phyloP scores from a whole-genome alignment of 192 early-diverging fungal species.

The Piromyces finnis region DNA sequence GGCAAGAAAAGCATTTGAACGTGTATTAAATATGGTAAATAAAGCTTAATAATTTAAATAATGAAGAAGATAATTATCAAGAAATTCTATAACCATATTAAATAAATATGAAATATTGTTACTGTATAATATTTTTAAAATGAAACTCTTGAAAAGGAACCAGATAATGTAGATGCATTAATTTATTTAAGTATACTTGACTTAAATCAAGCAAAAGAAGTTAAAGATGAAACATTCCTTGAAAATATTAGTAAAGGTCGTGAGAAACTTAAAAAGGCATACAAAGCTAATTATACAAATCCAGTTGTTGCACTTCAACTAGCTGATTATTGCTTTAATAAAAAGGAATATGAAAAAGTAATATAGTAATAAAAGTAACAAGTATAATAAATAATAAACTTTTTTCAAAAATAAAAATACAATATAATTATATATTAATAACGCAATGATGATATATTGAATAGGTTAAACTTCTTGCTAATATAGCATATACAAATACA shows the following conservation, averaged over 20 bases:
- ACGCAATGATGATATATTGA: too few species aligned
- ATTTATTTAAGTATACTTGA: slow-evolving; percentile 59
- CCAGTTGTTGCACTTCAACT: not conserved
- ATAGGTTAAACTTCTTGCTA: not conserved
- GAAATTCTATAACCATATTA: too few species aligned
- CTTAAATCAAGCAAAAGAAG: slow-evolving; percentile 29
- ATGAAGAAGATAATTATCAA: too few species aligned
- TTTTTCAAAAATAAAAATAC: too few species aligned
- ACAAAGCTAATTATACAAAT: not conserved
- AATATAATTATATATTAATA: too few species aligned
- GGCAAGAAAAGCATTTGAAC: slow-evolving; percentile 50
- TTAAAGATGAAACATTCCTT: not conserved
- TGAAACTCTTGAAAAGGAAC: slow-evolving; percentile 13
- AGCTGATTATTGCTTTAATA: not conserved
- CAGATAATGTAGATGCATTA: slow-evolving; percentile 45
- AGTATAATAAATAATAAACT: too few species aligned
- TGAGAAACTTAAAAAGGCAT: not conserved
- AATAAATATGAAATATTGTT: too few species aligned
- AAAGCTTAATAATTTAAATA: not conserved
- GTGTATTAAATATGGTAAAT: slow-evolving; percentile 44
- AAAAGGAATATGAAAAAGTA: not conserved
- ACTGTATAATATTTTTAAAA: too few species aligned
- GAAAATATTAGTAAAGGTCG: not conserved
- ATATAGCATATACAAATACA: not conserved
- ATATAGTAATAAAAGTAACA: too few species aligned